Percentiles rank a stretch among this genome's conserved stretches.
Conservation (phyloP, 306 rosid genomes). For the Corylus avellana region DNA sequence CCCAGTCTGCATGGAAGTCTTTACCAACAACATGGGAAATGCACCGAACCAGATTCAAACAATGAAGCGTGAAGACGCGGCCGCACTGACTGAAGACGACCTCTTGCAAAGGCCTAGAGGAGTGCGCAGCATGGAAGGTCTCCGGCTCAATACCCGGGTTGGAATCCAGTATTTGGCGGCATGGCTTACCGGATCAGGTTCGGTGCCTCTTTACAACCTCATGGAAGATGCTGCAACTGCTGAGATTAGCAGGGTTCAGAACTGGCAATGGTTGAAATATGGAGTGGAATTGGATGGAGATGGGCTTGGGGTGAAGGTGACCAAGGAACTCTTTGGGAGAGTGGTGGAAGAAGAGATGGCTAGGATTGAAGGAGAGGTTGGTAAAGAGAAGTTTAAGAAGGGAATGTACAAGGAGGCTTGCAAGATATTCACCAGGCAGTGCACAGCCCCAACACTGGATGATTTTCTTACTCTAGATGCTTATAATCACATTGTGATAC, state of each 20-base stretch:
- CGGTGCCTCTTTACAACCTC: conserved; percentile 90
- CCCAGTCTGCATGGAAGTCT: conserved; percentile 68
- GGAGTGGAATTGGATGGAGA: conserved; percentile 78
- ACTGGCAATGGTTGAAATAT: conserved; percentile 95
- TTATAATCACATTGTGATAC: conserved; percentile 56
- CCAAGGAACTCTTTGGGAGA: conserved; percentile 62
- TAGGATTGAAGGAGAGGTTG: conserved; percentile 77
- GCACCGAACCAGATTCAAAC: conserved; percentile 60
- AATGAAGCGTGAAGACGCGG: conserved; percentile 55
- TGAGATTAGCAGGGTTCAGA: conserved; percentile 94
- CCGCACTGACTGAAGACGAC: conserved; percentile 59
- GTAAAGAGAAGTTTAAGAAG: conserved; percentile 62
- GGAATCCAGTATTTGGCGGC: conserved; percentile 91
- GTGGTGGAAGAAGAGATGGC: conserved; percentile 91
- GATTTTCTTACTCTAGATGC: conserved; percentile 88
- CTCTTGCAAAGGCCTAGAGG: conserved; percentile 74
- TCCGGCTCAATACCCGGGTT: conserved; percentile 79
- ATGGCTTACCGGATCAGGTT: conserved; percentile 84
- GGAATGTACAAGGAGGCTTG: conserved; percentile 79
- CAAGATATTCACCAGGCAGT: conserved; percentile 68
- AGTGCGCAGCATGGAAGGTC: conserved; percentile 72
- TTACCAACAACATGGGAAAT: conserved; percentile 56
- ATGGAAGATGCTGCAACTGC: conserved; percentile 99
- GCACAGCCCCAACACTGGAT: conserved; percentile 67
- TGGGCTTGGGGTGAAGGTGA: conserved; percentile 68